Evolutionary conservation across 2,329 filamentous ascomycete genomes (phyloP).

Genomic region (Coniochaeta hoffmannii): DNA sequence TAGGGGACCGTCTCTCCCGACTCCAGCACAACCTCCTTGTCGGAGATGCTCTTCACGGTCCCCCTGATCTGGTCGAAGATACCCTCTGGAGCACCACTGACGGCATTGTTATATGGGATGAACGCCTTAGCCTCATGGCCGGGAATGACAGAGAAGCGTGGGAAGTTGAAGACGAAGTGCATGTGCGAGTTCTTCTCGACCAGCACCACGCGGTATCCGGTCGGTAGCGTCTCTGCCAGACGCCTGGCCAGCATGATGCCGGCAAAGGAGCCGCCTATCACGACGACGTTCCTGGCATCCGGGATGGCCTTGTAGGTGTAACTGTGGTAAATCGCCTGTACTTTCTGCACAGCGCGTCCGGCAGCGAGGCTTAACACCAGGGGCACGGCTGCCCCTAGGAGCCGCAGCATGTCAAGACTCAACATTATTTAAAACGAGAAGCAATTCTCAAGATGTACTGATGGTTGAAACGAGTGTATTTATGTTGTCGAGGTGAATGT

Average conservation of each 20-base stretch:
- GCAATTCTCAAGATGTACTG: not conserved
- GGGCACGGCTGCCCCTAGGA: not conserved
- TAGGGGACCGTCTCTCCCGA: constrained; percentile 37
- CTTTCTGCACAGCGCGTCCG: not conserved
- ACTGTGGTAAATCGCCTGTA: not conserved
- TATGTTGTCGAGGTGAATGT: not conserved
- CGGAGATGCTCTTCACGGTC: constrained; percentile 20
- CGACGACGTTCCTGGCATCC: constrained; percentile 23
- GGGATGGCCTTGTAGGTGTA: not conserved
- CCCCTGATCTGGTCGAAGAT: constrained; percentile 23
- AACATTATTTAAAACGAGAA: not conserved
- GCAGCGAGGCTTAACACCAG: not conserved
- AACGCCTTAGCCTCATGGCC: constrained; percentile 37
- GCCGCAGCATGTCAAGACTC: not conserved
- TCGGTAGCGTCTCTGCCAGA: constrained; percentile 30
- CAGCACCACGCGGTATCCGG: constrained; percentile 34
- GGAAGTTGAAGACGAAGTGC: constrained; percentile 32
- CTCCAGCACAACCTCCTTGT: constrained; percentile 22
- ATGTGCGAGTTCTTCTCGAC: constrained; percentile 42
- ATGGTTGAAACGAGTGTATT: not conserved
- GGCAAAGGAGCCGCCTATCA: constrained; percentile 37
- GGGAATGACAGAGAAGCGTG: constrained; percentile 32
- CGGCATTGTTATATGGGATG: constrained; percentile 33
- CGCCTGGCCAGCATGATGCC: constrained; percentile 26
- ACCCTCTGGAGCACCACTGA: constrained; percentile 19